Percentiles rank a stretch among this genome's conserved stretches.
Evolutionary conservation across 352 stramenopile species (phyloP).

Genomic region (Phytophthora macrochlamydospora): DNA sequence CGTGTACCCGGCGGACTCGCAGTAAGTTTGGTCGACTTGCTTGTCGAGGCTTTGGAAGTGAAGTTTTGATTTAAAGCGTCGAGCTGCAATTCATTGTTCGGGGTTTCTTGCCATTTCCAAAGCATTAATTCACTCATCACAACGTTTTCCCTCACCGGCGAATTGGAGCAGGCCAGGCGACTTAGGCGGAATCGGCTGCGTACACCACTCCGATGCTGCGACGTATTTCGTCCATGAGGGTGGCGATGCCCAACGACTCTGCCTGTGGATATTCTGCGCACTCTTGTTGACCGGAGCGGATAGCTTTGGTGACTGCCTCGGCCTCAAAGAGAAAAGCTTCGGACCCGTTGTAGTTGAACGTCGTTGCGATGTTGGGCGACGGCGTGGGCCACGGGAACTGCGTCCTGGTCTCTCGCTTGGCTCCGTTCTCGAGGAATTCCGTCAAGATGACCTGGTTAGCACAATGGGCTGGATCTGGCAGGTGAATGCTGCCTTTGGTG

Average conservation of each 20-base stretch:
- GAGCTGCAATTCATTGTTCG: neutral
- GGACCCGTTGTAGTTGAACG: conserved; percentile 12
- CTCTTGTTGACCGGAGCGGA: conserved; percentile 39
- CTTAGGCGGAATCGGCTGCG: no score
- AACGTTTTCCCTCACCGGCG: neutral
- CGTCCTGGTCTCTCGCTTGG: conserved; percentile 23
- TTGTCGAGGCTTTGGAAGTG: neutral
- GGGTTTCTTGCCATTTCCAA: no score
- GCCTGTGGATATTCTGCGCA: conserved; percentile 45
- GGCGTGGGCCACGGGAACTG: conserved; percentile 22
- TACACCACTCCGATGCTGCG: neutral
- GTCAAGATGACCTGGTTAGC: conserved; percentile 25
- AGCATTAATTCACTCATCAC: no score
- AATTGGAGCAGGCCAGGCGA: no score
- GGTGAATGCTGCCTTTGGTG: conserved; percentile 64
- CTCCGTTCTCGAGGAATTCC: conserved; percentile 15
- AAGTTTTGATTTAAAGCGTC: neutral
- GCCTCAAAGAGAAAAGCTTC: conserved; percentile 79
- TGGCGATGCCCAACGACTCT: conserved; percentile 55
- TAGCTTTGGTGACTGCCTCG: conserved; percentile 44
- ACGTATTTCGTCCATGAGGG: conserved; percentile 66
- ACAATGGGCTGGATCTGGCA: conserved; percentile 47
- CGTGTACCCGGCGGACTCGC: conserved; percentile 34
- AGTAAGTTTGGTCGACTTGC: conserved; percentile 5
- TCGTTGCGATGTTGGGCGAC: conserved; percentile 17